These are phyloP conservation scores for Lophiostoma macrostomum DNA, from an alignment of 495 filamentous ascomycete species.

Conservation along the genomic window DNA sequence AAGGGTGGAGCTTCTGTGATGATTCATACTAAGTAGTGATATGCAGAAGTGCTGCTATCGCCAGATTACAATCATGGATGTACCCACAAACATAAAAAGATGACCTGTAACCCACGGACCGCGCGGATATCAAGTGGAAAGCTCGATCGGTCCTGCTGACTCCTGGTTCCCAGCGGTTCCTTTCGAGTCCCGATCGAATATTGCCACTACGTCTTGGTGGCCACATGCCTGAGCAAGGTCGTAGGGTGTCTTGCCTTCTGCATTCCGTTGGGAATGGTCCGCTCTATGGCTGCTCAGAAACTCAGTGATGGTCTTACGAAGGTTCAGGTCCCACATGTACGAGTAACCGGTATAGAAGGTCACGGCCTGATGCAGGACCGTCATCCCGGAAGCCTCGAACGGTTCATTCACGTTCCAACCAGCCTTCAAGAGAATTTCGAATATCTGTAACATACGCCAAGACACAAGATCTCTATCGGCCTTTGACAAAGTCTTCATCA, in stretches of 20 bases:
- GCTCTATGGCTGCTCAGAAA: constrained; percentile 23
- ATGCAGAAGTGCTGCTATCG: background rate
- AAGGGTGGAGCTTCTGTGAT: too few relatives aligned
- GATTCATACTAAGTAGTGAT: too few relatives aligned
- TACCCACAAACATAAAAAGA: too few relatives aligned
- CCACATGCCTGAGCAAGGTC: constrained; percentile 21
- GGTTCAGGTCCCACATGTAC: constrained; percentile 27
- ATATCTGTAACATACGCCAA: constrained; percentile 18
- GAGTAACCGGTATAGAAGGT: constrained; percentile 23
- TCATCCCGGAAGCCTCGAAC: constrained; percentile 15
- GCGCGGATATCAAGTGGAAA: too few relatives aligned
- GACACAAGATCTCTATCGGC: constrained; percentile 20
- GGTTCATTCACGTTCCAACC: constrained; percentile 28
- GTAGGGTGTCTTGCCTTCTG: constrained; percentile 26
- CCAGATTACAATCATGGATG: background rate
- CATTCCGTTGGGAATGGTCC: constrained; percentile 18
- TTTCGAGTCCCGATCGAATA: constrained; percentile 18
- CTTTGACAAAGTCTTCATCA: constrained; percentile 29
- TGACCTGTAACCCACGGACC: too few relatives aligned
- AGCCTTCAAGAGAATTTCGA: constrained; percentile 16
- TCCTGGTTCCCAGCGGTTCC: constrained; percentile 3
- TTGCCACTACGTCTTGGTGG: constrained; percentile 16
- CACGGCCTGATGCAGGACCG: constrained; percentile 31
- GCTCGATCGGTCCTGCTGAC: constrained; percentile 10
- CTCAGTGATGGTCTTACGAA: constrained; percentile 14